Percentiles rank a stretch among this genome's conserved stretches.
These are phyloP conservation scores for Wickerhamomyces bisporus DNA, from an alignment of 805 yeast species.

Conservation along the genomic window DNA sequence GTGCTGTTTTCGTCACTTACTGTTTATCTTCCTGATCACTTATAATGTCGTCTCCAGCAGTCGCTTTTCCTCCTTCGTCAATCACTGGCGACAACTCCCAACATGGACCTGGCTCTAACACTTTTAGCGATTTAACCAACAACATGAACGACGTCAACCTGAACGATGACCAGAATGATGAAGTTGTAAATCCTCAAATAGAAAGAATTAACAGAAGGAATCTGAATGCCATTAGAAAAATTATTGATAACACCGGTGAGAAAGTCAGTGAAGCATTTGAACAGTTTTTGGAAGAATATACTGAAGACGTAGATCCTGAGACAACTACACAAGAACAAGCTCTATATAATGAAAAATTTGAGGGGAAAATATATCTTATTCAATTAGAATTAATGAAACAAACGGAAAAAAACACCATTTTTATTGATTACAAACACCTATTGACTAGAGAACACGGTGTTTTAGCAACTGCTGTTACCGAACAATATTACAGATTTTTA, in stretches of 20 bases:
- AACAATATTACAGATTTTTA: constrained; percentile 87
- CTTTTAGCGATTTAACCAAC: constrained; percentile 15
- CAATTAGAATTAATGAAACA: constrained; percentile 78
- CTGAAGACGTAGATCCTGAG: constrained; percentile 31
- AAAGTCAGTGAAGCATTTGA: constrained; percentile 90
- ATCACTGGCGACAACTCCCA: constrained; percentile 9
- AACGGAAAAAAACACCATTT: constrained; percentile 71
- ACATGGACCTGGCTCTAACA: constrained; percentile 17
- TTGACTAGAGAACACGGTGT: constrained; percentile 76
- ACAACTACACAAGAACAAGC: constrained; percentile 25
- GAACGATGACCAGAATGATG: constrained; percentile 6
- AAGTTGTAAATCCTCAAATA: constrained; percentile 11
- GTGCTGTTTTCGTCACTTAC: too few species aligned
- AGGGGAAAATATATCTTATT: constrained; percentile 62
- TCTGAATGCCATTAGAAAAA: constrained; percentile 72
- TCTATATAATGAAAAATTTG: constrained; percentile 33
- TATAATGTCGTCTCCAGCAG: constrained; percentile 18
- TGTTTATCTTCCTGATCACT: too few species aligned
- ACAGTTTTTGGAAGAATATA: constrained; percentile 67
- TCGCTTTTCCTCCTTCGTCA: constrained; percentile 19
- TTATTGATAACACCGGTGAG: constrained; percentile 87
- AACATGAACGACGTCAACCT: neutral
- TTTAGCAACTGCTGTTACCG: constrained; percentile 81
- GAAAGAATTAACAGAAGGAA: constrained; percentile 47
- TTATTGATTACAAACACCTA: constrained; percentile 80